These are phyloP conservation scores for Aspergillus hiratsukae DNA, from an alignment of 2,329 filamentous ascomycete genomes.

Conservation along the genomic window DNA sequence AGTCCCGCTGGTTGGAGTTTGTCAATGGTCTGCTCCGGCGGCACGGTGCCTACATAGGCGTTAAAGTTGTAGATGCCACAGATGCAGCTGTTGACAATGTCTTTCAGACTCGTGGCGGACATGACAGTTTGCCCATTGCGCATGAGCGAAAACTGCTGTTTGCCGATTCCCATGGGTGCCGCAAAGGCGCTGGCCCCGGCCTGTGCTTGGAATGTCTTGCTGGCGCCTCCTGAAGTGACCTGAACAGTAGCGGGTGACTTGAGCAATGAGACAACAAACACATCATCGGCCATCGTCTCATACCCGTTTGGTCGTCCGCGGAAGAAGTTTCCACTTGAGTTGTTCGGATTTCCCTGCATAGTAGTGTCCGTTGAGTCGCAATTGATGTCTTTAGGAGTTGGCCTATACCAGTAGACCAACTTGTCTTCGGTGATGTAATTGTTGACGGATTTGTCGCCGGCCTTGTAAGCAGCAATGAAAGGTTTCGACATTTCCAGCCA, in stretches of 20 bases:
- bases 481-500: conserved; percentile 53
- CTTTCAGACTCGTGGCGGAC: conserved; percentile 46
- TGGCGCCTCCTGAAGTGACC: conserved; percentile 44
- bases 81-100: conserved; percentile 47
- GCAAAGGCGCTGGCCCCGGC: conserved; percentile 45
- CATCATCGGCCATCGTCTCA: conserved; percentile 46
- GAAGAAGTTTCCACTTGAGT: conserved; percentile 50
- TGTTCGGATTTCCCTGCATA: conserved; percentile 39
- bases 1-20: conserved; percentile 33
- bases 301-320: conserved; percentile 49
- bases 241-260: conserved; percentile 43
- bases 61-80: conserved; percentile 56
- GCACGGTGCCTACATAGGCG: conserved; percentile 50
- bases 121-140: conserved; percentile 42
- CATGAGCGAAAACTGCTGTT: conserved; percentile 45
- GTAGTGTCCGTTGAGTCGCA: conserved; percentile 53
- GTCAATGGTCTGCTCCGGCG: conserved; percentile 31
- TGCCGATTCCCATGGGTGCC: conserved; percentile 46
- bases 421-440: conserved; percentile 46
- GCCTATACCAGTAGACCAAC: conserved; percentile 55
- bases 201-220: conserved; percentile 42
- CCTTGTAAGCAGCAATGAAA: conserved; percentile 52
- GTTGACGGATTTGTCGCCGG: conserved; percentile 32
- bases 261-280: conserved; percentile 53
- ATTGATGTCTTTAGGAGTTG: conserved; percentile 43